phyloP scores from a whole-genome alignment of 1,139 yeast genomes.

The Nakaseomyces nivariensis region DNA sequence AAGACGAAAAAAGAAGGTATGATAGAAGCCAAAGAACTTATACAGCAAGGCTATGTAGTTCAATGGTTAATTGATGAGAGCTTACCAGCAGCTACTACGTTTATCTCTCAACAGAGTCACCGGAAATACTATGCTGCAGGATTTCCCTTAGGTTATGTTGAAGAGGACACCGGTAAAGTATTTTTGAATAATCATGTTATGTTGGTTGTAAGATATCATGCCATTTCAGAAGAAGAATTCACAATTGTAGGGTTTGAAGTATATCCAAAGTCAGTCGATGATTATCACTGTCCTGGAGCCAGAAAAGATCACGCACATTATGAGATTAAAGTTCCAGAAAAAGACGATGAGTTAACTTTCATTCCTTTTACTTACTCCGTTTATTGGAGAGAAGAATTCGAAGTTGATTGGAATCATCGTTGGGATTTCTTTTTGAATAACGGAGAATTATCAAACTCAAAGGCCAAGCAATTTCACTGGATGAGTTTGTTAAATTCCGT shows the following conservation, averaged over 20 bases:
- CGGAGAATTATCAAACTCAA: constrained; percentile 31
- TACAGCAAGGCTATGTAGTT: constrained; percentile 61
- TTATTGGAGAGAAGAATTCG: constrained; percentile 76
- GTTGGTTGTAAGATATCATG: constrained; percentile 68
- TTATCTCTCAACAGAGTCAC: constrained; percentile 49
- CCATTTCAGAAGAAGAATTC: constrained; percentile 38
- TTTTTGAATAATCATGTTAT: constrained; percentile 72
- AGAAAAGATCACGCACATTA: constrained; percentile 47
- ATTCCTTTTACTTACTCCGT: constrained; percentile 81
- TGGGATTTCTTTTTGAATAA: constrained; percentile 66
- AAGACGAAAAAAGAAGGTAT: constrained; percentile 42
- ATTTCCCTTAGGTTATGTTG: constrained; percentile 68
- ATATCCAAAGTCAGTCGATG: constrained; percentile 72
- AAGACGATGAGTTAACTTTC: constrained; percentile 27
- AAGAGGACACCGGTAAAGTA: constrained; percentile 39
- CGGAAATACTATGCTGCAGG: constrained; percentile 77
- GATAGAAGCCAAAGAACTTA: constrained; percentile 48
- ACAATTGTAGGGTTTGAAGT: constrained; percentile 86
- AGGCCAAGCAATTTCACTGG: constrained; percentile 22
- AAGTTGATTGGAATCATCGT: constrained; percentile 56
- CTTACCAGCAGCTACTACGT: constrained; percentile 84
- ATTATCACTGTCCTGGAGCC: constrained; percentile 61
- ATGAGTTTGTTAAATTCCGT: constrained; percentile 21
- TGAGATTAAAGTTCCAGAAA: constrained; percentile 35
- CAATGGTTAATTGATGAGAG: constrained; percentile 76